Conservation (phyloP, 148 eudicot genomes). For the Bassia scoparia region DNA sequence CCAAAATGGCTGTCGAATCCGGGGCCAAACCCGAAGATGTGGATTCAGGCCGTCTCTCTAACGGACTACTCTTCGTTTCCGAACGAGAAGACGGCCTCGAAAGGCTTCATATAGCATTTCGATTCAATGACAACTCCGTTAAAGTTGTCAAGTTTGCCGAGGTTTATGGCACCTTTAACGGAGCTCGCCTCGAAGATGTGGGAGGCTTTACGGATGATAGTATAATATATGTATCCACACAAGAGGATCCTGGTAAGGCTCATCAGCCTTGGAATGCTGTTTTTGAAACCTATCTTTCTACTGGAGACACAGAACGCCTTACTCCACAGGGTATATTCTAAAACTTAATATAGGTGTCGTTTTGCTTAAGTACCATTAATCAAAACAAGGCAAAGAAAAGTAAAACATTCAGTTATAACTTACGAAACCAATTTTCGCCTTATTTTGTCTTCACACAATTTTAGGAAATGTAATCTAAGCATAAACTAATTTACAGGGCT, state of each 20-base stretch:
- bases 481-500: no score
- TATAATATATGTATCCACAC: conserved; percentile 5
- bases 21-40: not conserved
- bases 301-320: conserved; percentile 17
- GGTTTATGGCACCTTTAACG: conserved; percentile 5
- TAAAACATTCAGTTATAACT: no score
- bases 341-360: no score
- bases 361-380: no score
- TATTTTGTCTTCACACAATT: no score
- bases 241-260: not conserved
- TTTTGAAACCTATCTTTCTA: conserved; percentile 12
- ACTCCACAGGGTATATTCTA: conserved; percentile 19
- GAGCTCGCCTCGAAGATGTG: conserved; percentile 4
- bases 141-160: conserved; percentile 9
- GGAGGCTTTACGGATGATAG: conserved; percentile 10
- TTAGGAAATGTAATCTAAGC: no score
- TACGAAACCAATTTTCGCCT: no score
- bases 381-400: no score
- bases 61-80: conserved; percentile 8
- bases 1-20: not conserved
- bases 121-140: not conserved
- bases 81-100: conserved; percentile 11
- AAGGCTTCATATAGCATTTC: conserved; percentile 8
- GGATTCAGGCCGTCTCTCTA: not conserved
- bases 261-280: conserved; percentile 26